Evolutionary conservation across 2,329 filamentous ascomycete genomes (phyloP).

Genomic region (Rhynchosporium graminicola): DNA sequence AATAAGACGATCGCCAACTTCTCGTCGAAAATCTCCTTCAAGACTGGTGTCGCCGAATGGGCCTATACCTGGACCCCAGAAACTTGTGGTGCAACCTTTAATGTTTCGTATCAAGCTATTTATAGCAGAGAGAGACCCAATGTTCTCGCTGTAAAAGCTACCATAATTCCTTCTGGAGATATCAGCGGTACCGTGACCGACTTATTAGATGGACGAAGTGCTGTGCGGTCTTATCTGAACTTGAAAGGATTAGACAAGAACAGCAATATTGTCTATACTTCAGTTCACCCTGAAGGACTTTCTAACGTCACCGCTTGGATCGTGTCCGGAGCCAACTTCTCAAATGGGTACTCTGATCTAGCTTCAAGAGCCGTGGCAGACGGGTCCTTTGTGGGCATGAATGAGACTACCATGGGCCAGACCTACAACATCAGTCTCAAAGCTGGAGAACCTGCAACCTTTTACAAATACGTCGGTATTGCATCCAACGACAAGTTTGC

Average conservation of each 20-base stretch:
- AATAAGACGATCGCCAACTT: conserved; percentile 61
- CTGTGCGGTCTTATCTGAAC: conserved; percentile 62
- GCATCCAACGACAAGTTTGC: conserved; percentile 69
- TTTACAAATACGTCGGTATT: conserved; percentile 68
- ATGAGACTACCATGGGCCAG: conserved; percentile 66
- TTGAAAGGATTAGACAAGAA: conserved; percentile 56
- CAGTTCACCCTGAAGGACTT: conserved; percentile 64
- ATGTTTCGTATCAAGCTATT: conserved; percentile 61
- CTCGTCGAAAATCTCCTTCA: conserved; percentile 60
- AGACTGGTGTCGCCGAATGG: conserved; percentile 64
- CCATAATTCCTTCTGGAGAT: conserved; percentile 56
- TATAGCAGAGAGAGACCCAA: conserved; percentile 47
- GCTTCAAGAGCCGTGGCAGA: conserved; percentile 31
- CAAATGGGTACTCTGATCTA: conserved; percentile 43
- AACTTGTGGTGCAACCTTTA: conserved; percentile 49
- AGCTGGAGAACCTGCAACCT: conserved; percentile 52
- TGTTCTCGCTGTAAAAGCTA: conserved; percentile 53
- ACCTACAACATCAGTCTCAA: conserved; percentile 54
- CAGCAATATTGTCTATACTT: conserved; percentile 58
- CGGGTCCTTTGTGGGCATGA: conserved; percentile 51
- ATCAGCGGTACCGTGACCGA: conserved; percentile 62
- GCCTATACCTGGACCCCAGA: conserved; percentile 65
- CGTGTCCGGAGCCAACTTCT: conserved; percentile 49
- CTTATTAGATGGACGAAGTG: conserved; percentile 66
- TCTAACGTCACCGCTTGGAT: conserved; percentile 63